Evolutionary conservation across 2,329 filamentous ascomycete species (phyloP).

Genomic region (Malbranchea zuffiana): DNA sequence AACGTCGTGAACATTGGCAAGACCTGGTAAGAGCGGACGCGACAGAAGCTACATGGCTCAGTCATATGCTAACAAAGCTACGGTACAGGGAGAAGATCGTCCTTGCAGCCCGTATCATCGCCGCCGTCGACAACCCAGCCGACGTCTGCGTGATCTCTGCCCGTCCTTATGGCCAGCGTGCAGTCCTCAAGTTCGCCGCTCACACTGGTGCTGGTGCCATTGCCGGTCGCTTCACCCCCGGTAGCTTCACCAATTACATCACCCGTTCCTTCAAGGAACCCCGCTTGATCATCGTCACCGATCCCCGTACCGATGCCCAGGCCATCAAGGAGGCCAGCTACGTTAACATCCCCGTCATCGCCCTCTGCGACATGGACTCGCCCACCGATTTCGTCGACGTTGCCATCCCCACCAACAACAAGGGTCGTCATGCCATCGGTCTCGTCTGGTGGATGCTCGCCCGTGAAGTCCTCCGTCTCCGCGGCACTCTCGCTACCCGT

Average conservation of each 20-base stretch:
- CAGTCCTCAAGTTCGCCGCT: slow-evolving; percentile 97
- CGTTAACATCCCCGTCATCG: slow-evolving; percentile 99
- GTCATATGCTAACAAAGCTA: too few species aligned
- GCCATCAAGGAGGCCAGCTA: slow-evolving; percentile 99
- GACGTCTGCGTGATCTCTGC: slow-evolving; percentile 99
- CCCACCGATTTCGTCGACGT: slow-evolving; percentile 99
- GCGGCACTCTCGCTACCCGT: slow-evolving; percentile 89
- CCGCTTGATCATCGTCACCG: slow-evolving; percentile 97
- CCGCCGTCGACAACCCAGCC: slow-evolving; percentile 97
- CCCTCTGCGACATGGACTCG: slow-evolving; percentile 97
- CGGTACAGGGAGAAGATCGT: slow-evolving; percentile 91
- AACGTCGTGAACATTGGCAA: slow-evolving; percentile 99
- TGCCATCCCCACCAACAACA: slow-evolving; percentile 99
- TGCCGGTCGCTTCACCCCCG: slow-evolving; percentile 98
- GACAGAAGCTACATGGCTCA: neutral
- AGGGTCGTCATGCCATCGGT: slow-evolving; percentile 98
- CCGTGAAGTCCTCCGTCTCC: slow-evolving; percentile 98
- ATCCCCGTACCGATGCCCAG: slow-evolving; percentile 98
- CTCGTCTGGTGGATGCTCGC: slow-evolving; percentile 99
- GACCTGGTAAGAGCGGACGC: slow-evolving; percentile 71
- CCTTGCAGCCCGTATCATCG: slow-evolving; percentile 96
- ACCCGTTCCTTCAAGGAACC: slow-evolving; percentile 99
- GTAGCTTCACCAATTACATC: slow-evolving; percentile 99
- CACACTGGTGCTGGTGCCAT: slow-evolving; percentile 98
- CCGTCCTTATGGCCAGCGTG: slow-evolving; percentile 98